Evolutionary conservation across 1,284 basidiomycete genomes (phyloP).

Genomic region (Ceratobasidium sp.): DNA sequence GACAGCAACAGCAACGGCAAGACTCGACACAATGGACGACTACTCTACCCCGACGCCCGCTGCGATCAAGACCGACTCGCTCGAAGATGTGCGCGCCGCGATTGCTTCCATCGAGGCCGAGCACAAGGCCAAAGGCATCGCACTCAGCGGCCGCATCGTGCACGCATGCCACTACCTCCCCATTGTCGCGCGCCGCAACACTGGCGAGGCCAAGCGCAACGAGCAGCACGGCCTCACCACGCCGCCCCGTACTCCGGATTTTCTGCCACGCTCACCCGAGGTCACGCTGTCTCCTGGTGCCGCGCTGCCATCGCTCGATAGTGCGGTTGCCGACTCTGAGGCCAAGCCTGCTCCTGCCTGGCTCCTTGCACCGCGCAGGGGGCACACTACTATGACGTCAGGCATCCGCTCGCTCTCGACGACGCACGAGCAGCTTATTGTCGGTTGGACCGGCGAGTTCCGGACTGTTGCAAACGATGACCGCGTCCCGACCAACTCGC

Average conservation of each 20-base stretch:
- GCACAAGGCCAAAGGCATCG: slow-evolving; percentile 69
- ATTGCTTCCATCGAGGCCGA: slow-evolving; percentile 67
- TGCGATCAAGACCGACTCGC: slow-evolving; percentile 17
- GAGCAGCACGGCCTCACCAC: slow-evolving; percentile 61
- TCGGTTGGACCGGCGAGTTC: slow-evolving; percentile 95
- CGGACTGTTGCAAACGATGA: slow-evolving; percentile 50
- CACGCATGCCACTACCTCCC: slow-evolving; percentile 87
- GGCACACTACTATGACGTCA: slow-evolving; percentile 94
- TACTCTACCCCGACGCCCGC: slow-evolving; percentile 22
- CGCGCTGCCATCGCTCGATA: slow-evolving; percentile 21
- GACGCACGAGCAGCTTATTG: slow-evolving; percentile 87
- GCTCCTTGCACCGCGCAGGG: slow-evolving; percentile 82
- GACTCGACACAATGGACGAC: slow-evolving; percentile 21
- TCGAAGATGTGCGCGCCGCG: slow-evolving; percentile 52
- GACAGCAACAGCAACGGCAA: neutral
- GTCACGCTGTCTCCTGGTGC: slow-evolving; percentile 50
- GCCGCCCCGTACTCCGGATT: slow-evolving; percentile 68
- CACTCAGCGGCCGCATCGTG: slow-evolving; percentile 82
- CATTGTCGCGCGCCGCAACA: slow-evolving; percentile 64
- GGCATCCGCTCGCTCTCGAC: slow-evolving; percentile 85
- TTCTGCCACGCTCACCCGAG: slow-evolving; percentile 47
- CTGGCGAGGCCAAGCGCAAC: slow-evolving; percentile 47
- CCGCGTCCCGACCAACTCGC: slow-evolving; percentile 52
- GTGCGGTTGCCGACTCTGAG: slow-evolving; percentile 46
- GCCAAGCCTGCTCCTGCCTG: slow-evolving; percentile 58